These are phyloP conservation scores for Tinospora cordifolia DNA, from an alignment of 164 flowering plant species.

Conservation along the genomic window DNA sequence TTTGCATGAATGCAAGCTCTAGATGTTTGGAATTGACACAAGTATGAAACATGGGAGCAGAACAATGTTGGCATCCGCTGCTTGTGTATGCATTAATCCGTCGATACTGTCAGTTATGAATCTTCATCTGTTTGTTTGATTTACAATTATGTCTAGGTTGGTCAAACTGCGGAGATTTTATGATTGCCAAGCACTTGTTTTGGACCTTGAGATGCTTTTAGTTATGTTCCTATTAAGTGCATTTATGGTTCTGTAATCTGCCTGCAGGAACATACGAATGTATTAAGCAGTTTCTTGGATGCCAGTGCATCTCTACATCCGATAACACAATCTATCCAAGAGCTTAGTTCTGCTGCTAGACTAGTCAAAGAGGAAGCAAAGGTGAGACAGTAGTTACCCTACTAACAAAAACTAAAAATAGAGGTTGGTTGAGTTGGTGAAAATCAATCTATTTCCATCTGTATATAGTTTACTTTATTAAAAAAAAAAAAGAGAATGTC, in stretches of 20 bases:
- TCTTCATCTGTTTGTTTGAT: too few species aligned
- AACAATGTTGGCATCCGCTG: too few species aligned
- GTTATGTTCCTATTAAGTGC: neutral
- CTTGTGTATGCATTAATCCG: too few species aligned
- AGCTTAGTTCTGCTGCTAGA: slow-evolving; percentile 45
- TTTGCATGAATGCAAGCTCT: too few species aligned
- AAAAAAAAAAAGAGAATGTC: too few species aligned
- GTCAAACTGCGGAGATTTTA: too few species aligned
- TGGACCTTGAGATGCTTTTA: neutral
- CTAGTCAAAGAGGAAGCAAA: slow-evolving; percentile 42
- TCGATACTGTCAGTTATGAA: too few species aligned
- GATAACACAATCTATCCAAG: slow-evolving; percentile 41
- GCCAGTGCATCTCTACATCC: slow-evolving; percentile 40
- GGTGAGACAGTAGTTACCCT: slow-evolving; percentile 32
- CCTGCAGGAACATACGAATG: slow-evolving; percentile 43
- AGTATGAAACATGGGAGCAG: too few species aligned
- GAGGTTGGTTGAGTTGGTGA: neutral
- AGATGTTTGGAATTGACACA: too few species aligned
- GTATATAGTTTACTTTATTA: too few species aligned
- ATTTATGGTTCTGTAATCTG: neutral
- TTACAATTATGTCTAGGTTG: too few species aligned
- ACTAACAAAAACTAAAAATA: neutral
- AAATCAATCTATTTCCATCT: too few species aligned
- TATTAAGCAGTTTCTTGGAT: slow-evolving; percentile 37
- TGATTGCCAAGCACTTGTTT: neutral